Evolutionary conservation across 2,329 filamentous ascomycete genomes (phyloP).

Genomic region (Fusarium austroafricanum): DNA sequence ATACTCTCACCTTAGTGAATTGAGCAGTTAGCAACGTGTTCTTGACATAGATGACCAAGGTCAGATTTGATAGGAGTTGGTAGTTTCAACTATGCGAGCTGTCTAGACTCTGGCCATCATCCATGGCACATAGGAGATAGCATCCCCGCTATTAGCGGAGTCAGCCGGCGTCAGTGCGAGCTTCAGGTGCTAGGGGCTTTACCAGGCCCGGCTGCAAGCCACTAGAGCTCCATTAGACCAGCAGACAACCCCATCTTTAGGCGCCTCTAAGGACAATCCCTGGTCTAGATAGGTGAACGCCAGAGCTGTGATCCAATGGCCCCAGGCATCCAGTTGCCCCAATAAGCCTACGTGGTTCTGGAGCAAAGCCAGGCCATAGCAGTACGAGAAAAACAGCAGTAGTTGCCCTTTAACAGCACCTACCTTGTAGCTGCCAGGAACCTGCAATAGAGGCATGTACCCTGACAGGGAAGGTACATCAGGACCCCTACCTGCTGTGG

Average conservation of each 20-base stretch:
- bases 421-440: slow-evolving; percentile 20
- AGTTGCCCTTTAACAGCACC: not conserved
- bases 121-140: slow-evolving; percentile 32
- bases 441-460: slow-evolving; percentile 8
- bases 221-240: slow-evolving; percentile 25
- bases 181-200: slow-evolving; percentile 38
- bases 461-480: slow-evolving; percentile 23
- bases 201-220: slow-evolving; percentile 33
- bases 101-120: slow-evolving; percentile 31
- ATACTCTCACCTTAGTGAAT: not conserved
- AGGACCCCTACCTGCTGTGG: slow-evolving; percentile 16
- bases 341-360: slow-evolving; percentile 28
- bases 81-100: slow-evolving; percentile 27
- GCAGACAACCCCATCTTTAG: slow-evolving; percentile 45
- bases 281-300: slow-evolving; percentile 29
- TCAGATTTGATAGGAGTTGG: not conserved
- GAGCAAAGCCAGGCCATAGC: not conserved
- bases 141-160: slow-evolving; percentile 43
- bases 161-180: slow-evolving; percentile 42
- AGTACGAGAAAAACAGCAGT: slow-evolving; percentile 1
- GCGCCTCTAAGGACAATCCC: slow-evolving; percentile 35
- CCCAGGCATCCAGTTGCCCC: not conserved
- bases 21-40: not conserved
- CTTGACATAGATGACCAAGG: not conserved
- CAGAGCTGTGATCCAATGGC: not conserved